phyloP scores from a whole-genome alignment of 2,329 filamentous ascomycete species.

The Fusarium liriodendri region DNA sequence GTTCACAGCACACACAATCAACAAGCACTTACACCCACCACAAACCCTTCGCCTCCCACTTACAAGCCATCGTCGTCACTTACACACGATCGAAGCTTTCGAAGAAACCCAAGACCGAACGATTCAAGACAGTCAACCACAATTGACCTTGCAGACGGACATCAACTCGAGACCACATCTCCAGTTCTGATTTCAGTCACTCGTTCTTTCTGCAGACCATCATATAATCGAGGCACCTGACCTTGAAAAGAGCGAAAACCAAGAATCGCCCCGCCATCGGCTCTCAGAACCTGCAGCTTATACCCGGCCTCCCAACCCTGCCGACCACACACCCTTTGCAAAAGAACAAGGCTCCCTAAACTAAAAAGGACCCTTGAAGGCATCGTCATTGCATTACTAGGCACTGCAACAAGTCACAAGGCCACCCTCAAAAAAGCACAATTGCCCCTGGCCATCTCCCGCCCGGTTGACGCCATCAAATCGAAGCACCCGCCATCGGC shows the following conservation, averaged over 20 bases:
- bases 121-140: slow-evolving; percentile 6
- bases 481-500: slow-evolving; percentile 8
- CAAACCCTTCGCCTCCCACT: slow-evolving; percentile 25
- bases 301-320: slow-evolving; percentile 29
- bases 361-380: slow-evolving; percentile 10
- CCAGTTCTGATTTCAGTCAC: slow-evolving; percentile 7
- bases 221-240: slow-evolving; percentile 3
- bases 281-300: slow-evolving; percentile 21
- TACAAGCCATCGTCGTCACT: slow-evolving; percentile 7
- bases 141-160: slow-evolving; percentile 20
- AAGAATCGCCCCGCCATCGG: slow-evolving; percentile 22
- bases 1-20: slow-evolving; percentile 14
- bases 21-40: slow-evolving; percentile 13
- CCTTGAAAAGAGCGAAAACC: slow-evolving; percentile 21
- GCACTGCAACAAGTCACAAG: slow-evolving; percentile 24
- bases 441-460: slow-evolving; percentile 36
- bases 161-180: not conserved
- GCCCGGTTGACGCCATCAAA: slow-evolving; percentile 17
- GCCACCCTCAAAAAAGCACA: slow-evolving; percentile 10
- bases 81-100: slow-evolving; percentile 2
- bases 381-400: slow-evolving; percentile 30
- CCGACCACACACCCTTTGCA: slow-evolving; percentile 19
- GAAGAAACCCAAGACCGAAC: slow-evolving; percentile 16
- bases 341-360: not conserved
- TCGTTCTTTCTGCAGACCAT: not conserved